Evolutionary conservation across 2,329 filamentous ascomycete genomes (phyloP), one percentile per base, ranked within the genome.

Genomic region (Colletotrichum endophyticum): DNA sequence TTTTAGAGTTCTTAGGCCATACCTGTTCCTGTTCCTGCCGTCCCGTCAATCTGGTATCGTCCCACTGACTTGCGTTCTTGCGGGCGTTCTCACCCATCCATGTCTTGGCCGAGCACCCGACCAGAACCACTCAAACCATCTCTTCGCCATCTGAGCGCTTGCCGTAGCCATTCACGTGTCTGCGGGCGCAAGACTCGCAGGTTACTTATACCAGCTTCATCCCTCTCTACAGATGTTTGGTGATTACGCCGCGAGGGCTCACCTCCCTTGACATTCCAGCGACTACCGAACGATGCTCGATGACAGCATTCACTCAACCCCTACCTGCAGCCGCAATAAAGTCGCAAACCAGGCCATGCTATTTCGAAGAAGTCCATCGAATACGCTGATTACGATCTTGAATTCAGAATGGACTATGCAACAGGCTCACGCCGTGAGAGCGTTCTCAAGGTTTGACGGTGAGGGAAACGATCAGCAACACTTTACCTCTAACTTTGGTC

Each of bases 1-100:
- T 15, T 62, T 57, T 22, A 57, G 34, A 30, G n/a, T 56, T 66
- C 28, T 68, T 63, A 66, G 53, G 70, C 59, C 59, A 49, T 57
- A 22, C n/a, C 36, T 44, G 25, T 57, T 56, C 30, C 62, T 70
- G 25, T 32, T 72, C 36, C 64, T 30, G 28, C 62, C 67, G 32
- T 69, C 67, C 70, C 70, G 72, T 62, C 25, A 32, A 53, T 66
- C 34, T 63, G 66, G 66, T 64, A 61, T 39, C 30, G 64, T 76
- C 57, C 72, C 72, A 25, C 66, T 34, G 76, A 13, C 69, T 56
- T 72, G 77, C 76, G 66, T 78, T 39, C 27, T 63, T 78, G 77
- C 77, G 77, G 77, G 75, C 77, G 77, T 67, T 68, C 36, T 72
- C 61, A 13, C 63, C 34, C 44, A 53, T 66, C 11, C 66, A 44